Evolutionary conservation across 2,329 filamentous ascomycete genomes (phyloP), one percentile per base, ranked within the genome.

Genomic region (Pestalotiopsis sp.): DNA sequence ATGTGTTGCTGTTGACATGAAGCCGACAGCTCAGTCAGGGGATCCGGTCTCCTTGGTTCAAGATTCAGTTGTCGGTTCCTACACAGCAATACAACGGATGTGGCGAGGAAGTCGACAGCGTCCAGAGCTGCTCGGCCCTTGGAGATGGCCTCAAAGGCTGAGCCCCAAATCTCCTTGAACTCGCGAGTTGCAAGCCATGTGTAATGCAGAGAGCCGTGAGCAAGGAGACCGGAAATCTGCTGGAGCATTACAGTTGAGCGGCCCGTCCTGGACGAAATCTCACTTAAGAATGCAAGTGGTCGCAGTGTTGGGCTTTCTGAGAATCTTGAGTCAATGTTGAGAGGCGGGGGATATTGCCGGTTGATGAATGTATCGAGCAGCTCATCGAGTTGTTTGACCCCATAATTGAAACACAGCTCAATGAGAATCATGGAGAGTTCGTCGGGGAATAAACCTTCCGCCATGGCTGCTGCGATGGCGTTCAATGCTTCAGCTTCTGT

Each of bases 401-500:
- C 75, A 25, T 75, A 74, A 38, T 78, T 73, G 3, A 78, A 73
- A 67, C 83, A 86, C 14, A 86, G 76, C 20, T 80, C 77, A 38
- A 85, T 74, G 5, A 87, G 72, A 4, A 83, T 67, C 62, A 77
- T 76, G 6, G 80, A 77, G 68, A 86, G 83, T 11, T 76, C 72
- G 13, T 79, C 73, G 31, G 81, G 79, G 6, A 87, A 73, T 9
- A 87, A 73, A 0, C 81, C 81, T 23, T 83, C 81, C 0, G 69
- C 65, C 14, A 85, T 82, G 2, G 82, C 84, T 23, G 81, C 78
- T 66, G 74, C 77, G 31, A 88, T 70, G 2, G 84, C 78, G 38
- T 80, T 73, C 17, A 86, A 69, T 7, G 82, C 84, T 69, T 88
- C 85, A 17, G 84, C 81, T 58, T 85, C 80, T 14, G 84, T 82